Conservation (phyloP, 1,284 basidiomycete species). For the Rhodotorula mucilaginosa region DNA sequence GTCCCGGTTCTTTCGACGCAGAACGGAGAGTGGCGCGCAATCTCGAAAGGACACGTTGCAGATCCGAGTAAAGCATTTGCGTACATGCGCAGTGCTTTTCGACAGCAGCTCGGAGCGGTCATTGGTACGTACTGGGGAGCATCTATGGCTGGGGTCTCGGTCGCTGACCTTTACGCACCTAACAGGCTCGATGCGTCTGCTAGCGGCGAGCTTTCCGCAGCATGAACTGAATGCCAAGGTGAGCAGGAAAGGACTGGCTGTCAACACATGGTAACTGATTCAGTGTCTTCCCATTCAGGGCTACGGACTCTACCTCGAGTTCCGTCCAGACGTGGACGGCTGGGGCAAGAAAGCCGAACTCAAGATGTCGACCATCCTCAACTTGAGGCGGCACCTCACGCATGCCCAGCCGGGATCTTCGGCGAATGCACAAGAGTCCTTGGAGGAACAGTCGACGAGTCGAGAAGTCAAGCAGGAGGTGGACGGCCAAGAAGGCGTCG, state of each 20-base stretch:
- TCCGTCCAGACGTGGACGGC: slow-evolving; percentile 65
- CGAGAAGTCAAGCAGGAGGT: slow-evolving; percentile 20
- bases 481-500: not conserved
- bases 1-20: slow-evolving; percentile 78
- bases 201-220: slow-evolving; percentile 65
- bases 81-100: slow-evolving; percentile 76
- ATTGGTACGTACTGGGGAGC: slow-evolving; percentile 55
- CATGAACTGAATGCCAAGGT: slow-evolving; percentile 63
- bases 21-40: slow-evolving; percentile 72
- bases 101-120: slow-evolving; percentile 69
- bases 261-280: not conserved
- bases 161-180: not conserved
- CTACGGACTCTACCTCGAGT: slow-evolving; percentile 70
- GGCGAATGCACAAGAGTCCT: not conserved
- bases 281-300: slow-evolving; percentile 41
- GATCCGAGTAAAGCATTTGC: slow-evolving; percentile 70
- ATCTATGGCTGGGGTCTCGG: too few species aligned
- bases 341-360: slow-evolving; percentile 74
- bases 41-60: slow-evolving; percentile 65
- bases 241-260: not conserved
- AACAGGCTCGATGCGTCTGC: slow-evolving; percentile 63
- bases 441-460: not conserved
- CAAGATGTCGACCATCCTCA: slow-evolving; percentile 51
- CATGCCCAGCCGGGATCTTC: not conserved
- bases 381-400: slow-evolving; percentile 17